Percentiles rank a stretch among this genome's conserved stretches.
Evolutionary conservation across 345 rosid species (phyloP).

Genomic region (Salix viminalis): DNA sequence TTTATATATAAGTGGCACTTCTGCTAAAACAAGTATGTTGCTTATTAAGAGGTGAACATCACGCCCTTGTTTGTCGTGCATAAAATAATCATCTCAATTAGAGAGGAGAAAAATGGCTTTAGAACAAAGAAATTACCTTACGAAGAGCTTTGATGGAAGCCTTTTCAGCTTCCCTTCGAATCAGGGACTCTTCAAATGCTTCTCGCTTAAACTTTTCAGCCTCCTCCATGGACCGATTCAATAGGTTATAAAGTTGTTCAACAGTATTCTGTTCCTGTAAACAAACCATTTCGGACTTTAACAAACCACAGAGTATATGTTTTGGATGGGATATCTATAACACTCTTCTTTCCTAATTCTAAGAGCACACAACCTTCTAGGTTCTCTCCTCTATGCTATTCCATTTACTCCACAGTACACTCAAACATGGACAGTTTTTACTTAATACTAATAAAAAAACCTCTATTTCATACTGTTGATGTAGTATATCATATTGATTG

Average conservation of each 20-base stretch:
- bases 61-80: too few species aligned
- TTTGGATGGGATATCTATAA: too few species aligned
- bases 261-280: slow-evolving; percentile 56
- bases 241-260: slow-evolving; percentile 44
- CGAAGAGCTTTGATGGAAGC: slow-evolving; percentile 61
- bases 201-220: slow-evolving; percentile 55
- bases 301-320: slow-evolving; percentile 15
- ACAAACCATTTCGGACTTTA: background rate
- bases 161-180: slow-evolving; percentile 64
- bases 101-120: background rate
- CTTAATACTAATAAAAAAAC: too few species aligned
- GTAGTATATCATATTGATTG: too few species aligned
- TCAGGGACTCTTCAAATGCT: slow-evolving; percentile 54
- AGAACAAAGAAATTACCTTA: slow-evolving; percentile 40
- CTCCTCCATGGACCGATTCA: slow-evolving; percentile 49
- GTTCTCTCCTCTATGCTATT: too few species aligned
- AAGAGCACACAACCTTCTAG: too few species aligned
- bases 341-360: too few species aligned
- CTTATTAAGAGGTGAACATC: background rate
- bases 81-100: background rate
- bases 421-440: too few species aligned
- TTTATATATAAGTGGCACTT: background rate
- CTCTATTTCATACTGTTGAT: too few species aligned
- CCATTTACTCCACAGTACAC: too few species aligned
- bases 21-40: background rate